A percentile compares a stretch with the other conserved stretches of the same genome.
phyloP scores from a whole-genome alignment of 805 yeast genomes.

The Sugiyamaella valdiviana region DNA sequence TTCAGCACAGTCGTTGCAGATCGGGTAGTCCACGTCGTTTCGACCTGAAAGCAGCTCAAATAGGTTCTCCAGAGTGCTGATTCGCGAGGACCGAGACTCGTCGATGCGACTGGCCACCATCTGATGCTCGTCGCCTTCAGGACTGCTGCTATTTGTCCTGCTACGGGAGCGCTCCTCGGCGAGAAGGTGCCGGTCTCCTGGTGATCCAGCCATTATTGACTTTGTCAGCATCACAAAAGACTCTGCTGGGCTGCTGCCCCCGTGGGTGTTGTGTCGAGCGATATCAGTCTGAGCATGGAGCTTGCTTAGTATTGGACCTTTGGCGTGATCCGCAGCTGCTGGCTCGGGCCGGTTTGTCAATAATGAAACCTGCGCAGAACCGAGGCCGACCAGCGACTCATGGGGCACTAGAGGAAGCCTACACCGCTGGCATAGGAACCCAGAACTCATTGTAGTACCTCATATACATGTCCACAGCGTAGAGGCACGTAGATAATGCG shows the following conservation, averaged over 20 bases:
- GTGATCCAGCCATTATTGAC: conserved; percentile 31
- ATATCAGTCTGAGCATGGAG: not conserved
- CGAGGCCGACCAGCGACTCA: conserved; percentile 46
- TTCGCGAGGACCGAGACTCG: conserved; percentile 14
- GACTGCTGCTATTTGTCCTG: not conserved
- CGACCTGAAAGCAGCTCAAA: conserved; percentile 67
- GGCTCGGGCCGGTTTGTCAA: conserved; percentile 30
- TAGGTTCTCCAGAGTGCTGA: conserved; percentile 49
- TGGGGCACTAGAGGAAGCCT: conserved; percentile 52
- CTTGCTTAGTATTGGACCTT: not conserved
- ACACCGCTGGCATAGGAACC: conserved; percentile 53
- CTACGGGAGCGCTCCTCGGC: not conserved
- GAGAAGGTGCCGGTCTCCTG: not conserved
- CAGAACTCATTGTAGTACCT: conserved; percentile 10
- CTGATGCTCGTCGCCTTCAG: not conserved
- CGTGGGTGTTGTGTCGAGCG: not conserved
- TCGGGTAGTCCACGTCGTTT: conserved; percentile 76
- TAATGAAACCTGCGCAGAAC: conserved; percentile 50
- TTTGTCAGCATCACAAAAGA: conserved; percentile 20
- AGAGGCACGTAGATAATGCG: not conserved
- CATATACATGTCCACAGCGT: not conserved
- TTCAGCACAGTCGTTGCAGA: conserved; percentile 80
- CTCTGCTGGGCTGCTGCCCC: conserved; percentile 18
- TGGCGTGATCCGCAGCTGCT: not conserved
- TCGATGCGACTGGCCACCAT: not conserved